Base-by-base conservation (phyloP, 352 stramenopile genomes). In the Phytophthora aleatoria region DNA sequence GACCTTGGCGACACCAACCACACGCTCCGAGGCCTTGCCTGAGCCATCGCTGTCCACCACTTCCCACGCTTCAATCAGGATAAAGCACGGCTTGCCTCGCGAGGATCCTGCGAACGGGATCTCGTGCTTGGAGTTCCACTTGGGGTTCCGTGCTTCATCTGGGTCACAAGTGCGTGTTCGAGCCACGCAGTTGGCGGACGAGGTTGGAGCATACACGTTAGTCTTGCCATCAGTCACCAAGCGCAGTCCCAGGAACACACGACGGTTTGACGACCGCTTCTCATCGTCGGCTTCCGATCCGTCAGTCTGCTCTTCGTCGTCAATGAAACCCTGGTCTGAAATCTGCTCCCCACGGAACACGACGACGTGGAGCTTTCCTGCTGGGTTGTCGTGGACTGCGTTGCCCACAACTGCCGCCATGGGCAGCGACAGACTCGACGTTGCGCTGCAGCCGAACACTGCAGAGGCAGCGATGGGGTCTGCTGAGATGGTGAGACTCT, bases 11-110 rank as follows among this genome's bases (percentile, higher is more conserved):
- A 96, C 86, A 20, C 86, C 88, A 28, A 96, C 59, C 28, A 96
- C 63, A 59, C 90, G 83, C 52, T 96, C 87, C 3, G 76, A 70
- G 3, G 83, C 69, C 28, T 80, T 76, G 2, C 70, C 53, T 33
- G 31, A 68, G 54, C 43, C 53, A 39, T 61, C 49, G 8, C 26
- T 77, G 64, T 77, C 62, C 16, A 74, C 68, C n/a, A 90, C 72
- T 69, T 91, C 79, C 87, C 87, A 95, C 2, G 85, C 87, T 61
- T 95, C 87, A 42, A 95, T 93, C 41, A 95, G 64, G 79, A 95
- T 92, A 35, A 95, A 95, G 45, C 87, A 95, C 11, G 87, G 84
- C 53, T 94, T 94, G 7, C 84, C 84, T 31, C 81, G 69, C 11
- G 82, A 81, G 16, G 75, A 88, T n/a, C 86, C 86, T 38, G 75